A percentile compares a stretch with the other conserved stretches of the same genome.
phyloP scores from a whole-genome alignment of 805 yeast genomes.

The Candida loeiensis region DNA sequence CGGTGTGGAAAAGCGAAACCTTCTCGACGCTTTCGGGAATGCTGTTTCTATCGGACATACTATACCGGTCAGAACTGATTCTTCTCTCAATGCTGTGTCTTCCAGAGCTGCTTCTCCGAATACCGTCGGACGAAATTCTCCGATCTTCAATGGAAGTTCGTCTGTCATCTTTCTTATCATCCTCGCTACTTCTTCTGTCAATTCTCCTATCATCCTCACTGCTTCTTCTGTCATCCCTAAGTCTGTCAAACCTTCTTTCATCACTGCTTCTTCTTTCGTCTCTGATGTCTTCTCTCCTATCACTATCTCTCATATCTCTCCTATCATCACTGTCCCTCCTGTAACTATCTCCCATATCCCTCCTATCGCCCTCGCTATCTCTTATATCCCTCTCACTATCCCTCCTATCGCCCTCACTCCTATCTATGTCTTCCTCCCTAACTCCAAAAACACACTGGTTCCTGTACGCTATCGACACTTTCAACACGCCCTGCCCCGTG shows the following conservation, averaged over 20 bases:
- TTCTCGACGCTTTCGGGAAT: too few relatives aligned
- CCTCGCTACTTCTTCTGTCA: background rate
- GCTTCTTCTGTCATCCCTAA: background rate
- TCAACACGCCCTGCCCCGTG: slow-evolving; percentile 71
- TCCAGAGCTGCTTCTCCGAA: background rate
- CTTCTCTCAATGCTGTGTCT: background rate
- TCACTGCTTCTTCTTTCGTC: background rate
- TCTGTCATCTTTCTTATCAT: background rate
- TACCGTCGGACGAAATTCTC: too few relatives aligned
- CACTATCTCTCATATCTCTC: too few relatives aligned
- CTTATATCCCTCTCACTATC: slow-evolving; percentile 42
- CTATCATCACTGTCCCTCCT: too few relatives aligned
- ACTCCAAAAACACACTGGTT: slow-evolving; percentile 64
- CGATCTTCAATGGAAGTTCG: too few relatives aligned
- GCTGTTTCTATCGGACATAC: background rate
- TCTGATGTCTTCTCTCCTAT: too few relatives aligned
- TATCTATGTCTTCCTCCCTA: slow-evolving; percentile 29
- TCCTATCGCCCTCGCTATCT: background rate
- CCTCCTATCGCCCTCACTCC: slow-evolving; percentile 40
- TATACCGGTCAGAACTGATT: background rate
- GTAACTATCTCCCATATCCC: too few relatives aligned
- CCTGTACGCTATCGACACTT: slow-evolving; percentile 77
- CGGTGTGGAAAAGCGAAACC: background rate
- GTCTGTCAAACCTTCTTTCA: background rate
- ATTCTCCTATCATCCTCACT: background rate